Percentiles rank a stretch among this genome's conserved stretches.
phyloP scores from a whole-genome alignment of 2,329 filamentous ascomycete species.

The Nakataea oryzae region DNA sequence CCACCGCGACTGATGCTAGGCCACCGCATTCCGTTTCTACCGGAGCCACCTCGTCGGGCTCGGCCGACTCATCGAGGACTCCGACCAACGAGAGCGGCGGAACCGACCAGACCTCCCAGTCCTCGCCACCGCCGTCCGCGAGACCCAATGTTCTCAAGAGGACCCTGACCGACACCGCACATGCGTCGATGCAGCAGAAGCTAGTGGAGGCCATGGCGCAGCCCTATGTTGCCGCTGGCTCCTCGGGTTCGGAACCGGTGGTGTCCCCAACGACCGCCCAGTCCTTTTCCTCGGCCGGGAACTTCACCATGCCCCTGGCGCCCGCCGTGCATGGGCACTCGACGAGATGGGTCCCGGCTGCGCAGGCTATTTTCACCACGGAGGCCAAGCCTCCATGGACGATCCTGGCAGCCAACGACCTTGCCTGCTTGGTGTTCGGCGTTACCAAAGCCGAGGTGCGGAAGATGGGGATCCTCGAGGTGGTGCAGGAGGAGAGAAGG shows the following conservation, averaged over 20 bases:
- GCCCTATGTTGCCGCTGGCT: slow-evolving; percentile 50
- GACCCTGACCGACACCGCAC: slow-evolving; percentile 75
- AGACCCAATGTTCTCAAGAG: slow-evolving; percentile 63
- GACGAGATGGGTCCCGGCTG: slow-evolving; percentile 79
- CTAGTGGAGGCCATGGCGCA: slow-evolving; percentile 78
- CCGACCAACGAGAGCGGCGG: slow-evolving; percentile 46
- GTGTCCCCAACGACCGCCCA: slow-evolving; percentile 33
- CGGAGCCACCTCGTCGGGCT: slow-evolving; percentile 18
- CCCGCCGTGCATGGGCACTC: slow-evolving; percentile 74
- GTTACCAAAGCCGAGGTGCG: slow-evolving; percentile 92
- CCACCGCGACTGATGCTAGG: neutral
- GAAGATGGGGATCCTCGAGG: slow-evolving; percentile 89
- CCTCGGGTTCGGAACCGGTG: slow-evolving; percentile 27
- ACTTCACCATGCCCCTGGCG: slow-evolving; percentile 36
- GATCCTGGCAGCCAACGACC: slow-evolving; percentile 89
- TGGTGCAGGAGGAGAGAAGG: slow-evolving; percentile 81
- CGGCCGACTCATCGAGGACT: slow-evolving; percentile 40
- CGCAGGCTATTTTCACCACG: slow-evolving; percentile 97
- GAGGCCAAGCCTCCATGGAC: slow-evolving; percentile 86
- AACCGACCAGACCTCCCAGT: slow-evolving; percentile 27
- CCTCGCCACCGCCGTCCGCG: slow-evolving; percentile 44
- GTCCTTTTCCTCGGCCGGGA: slow-evolving; percentile 25
- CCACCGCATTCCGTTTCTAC: neutral
- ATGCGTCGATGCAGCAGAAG: slow-evolving; percentile 67
- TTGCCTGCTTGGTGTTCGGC: slow-evolving; percentile 97